Evolutionary conservation across 208 protist genomes (phyloP), one percentile per base, ranked within the genome.

Genomic region (Wallacemonas collosoma): DNA sequence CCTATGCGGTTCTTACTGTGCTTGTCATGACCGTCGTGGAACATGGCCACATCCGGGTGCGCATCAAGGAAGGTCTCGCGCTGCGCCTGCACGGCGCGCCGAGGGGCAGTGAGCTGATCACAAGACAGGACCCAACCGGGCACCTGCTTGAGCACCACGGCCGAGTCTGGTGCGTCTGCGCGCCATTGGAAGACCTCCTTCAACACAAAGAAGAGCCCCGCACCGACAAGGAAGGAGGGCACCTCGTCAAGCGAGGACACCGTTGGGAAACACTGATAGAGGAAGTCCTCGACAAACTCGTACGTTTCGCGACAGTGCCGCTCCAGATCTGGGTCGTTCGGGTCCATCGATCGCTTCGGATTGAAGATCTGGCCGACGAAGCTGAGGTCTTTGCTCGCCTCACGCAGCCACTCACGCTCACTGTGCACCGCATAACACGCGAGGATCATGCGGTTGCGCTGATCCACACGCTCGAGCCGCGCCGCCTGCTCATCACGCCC

Each of bases 231-330:
- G 58, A 93, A 95, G 63, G 88, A 75, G 17, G 84, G 88, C 15
- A 93, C 80, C 60, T 95, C 88, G 0, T 85, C 82, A 11, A 97
- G 74, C 36, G 67, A 73, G 55, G 81, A 70, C 17, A 91, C 71
- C 41, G 81, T 93, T 3, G 93, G 90, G 77, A 97, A 97, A 80
- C 93, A 97, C 77, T 97, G 93, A 51, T 87, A 93, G 12, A 97
- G 77, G 58, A 97, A 97, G 69, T 94, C 86, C 70, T 95, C 86
- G 0, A 95, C 90, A 72, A 95, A 95, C n/a, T 89, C 84, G 73
- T 91, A 97, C 66, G 86, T 94, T 65, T 95, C 86, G 8, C 76
- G 73, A 69, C 86, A 89, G 64, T 95, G 86, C 43, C 82, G 76
- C 36, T 92, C 83, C 69, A 94, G 82, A 64, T 88, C 85, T 12